Evolutionary conservation across 1,284 basidiomycete genomes (phyloP), one percentile per base, ranked within the genome.

Genomic region (Rhodofomes roseus): DNA sequence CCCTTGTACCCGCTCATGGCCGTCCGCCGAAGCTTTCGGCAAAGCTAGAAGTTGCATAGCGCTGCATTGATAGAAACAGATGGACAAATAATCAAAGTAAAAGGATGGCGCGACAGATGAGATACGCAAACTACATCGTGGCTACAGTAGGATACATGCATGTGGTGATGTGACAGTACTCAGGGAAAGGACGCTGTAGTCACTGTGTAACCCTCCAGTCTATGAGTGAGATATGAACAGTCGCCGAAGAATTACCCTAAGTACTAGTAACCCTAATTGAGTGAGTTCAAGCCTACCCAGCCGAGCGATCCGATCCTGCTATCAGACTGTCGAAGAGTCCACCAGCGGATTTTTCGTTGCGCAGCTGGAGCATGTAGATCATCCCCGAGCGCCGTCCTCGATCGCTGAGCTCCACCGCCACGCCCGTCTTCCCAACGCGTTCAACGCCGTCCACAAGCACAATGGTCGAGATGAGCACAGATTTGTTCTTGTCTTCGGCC

Each of bases 391-490:
- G 84, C 57, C 85, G 75, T 7, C 96, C 96, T 55, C 86, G 81
- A 74, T 97, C 93, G 70, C 93, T 96, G 59, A 99, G 77, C 76
- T 99, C 96, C 60, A 99, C 90, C 37, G 97, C 97, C 31, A 99
- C 89, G 23, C 97, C 97, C 5, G 96, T 98, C 77, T 96, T 97
- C 23, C 95, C 97, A 22, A 99, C 96, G 41, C 97, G 83, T 76
- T 99, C 97, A 23, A 99, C 96, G 5, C 96, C 97, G 73, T 98
- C 96, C 2, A 90, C 91, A 57, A 98, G 79, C 37, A 99, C 90
- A 64, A 99, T 97, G 1, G 96, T 98, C 50, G 94, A 97, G 62
- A 99, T 96, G 46, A 97, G 73, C 62, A 93, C 78, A 3, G 85
- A 80, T 70, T 90, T 90, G 59, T 86, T 81, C 69, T 87, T 92